Percentiles rank a stretch among this genome's conserved stretches.
These are phyloP conservation scores for Hypericum perforatum DNA, from an alignment of 345 rosid species.

Conservation along the genomic window DNA sequence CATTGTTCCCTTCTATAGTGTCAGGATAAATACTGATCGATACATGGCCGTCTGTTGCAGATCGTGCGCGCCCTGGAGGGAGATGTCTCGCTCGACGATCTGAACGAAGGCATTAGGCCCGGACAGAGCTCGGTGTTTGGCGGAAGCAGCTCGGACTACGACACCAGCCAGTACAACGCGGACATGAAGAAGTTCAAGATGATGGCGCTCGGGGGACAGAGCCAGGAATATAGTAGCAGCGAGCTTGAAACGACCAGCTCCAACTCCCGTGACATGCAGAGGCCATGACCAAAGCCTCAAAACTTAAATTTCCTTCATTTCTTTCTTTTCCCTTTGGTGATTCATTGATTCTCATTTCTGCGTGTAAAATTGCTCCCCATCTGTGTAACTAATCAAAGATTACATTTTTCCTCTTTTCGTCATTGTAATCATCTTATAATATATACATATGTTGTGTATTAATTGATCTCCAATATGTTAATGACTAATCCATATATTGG, in stretches of 20 bases:
- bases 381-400: too few species aligned
- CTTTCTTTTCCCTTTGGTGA: neutral
- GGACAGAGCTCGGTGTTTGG: constrained; percentile 25
- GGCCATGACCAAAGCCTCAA: neutral
- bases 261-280: constrained; percentile 4
- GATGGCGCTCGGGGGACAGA: neutral
- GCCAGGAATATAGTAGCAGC: constrained; percentile 1
- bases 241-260: neutral
- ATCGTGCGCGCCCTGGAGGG: constrained; percentile 69
- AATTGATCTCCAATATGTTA: too few species aligned
- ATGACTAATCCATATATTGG: too few species aligned
- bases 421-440: too few species aligned
- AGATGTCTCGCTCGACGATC: constrained; percentile 46
- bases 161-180: constrained; percentile 1
- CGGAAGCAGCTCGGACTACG: constrained; percentile 25
- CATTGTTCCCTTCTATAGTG: neutral
- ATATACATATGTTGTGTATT: too few species aligned
- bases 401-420: too few species aligned
- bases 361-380: too few species aligned
- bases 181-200: neutral
- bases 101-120: constrained; percentile 38
- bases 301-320: neutral
- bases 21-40: neutral
- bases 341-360: too few species aligned
- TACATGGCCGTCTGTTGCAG: constrained; percentile 16